Evolutionary conservation across 2,329 filamentous ascomycete species (phyloP).

Genomic region (Blastomyces percursus): DNA sequence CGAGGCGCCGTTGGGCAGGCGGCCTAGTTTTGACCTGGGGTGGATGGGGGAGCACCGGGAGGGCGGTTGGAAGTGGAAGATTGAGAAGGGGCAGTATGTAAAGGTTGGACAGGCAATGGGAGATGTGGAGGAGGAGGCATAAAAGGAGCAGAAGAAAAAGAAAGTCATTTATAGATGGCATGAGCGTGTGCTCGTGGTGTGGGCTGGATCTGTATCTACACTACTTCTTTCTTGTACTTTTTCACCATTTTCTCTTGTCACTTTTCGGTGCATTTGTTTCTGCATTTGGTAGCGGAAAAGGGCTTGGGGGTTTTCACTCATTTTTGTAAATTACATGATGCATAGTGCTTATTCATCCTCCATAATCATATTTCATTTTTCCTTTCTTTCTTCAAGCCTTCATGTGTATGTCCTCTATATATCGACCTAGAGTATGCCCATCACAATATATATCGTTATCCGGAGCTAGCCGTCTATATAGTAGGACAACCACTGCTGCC

Average conservation of each 20-base stretch:
- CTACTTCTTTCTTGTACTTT: not conserved
- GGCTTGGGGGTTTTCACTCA: not conserved
- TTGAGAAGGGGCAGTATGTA: constrained; percentile 77
- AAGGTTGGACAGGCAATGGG: constrained; percentile 84
- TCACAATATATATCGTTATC: too few relatives aligned
- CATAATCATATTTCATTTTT: not conserved
- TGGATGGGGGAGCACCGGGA: constrained; percentile 47
- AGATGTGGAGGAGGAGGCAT: constrained; percentile 40
- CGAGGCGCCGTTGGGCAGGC: constrained; percentile 64
- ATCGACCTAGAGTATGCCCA: too few relatives aligned
- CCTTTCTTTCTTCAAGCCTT: not conserved
- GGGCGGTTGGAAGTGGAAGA: constrained; percentile 72
- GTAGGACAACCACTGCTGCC: not conserved
- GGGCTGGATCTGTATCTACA: not conserved
- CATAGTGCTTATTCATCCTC: not conserved
- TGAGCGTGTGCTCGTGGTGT: not conserved
- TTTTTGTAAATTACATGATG: not conserved
- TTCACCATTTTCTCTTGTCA: not conserved
- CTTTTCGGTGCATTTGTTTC: not conserved
- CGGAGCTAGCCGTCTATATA: not conserved
- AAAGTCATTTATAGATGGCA: not conserved
- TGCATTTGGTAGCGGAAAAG: not conserved
- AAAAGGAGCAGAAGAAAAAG: not conserved
- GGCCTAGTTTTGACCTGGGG: constrained; percentile 49
- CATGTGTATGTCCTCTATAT: not conserved